These are phyloP conservation scores for Monilinia polystroma DNA, from an alignment of 2,329 filamentous ascomycete genomes.

Conservation along the genomic window DNA sequence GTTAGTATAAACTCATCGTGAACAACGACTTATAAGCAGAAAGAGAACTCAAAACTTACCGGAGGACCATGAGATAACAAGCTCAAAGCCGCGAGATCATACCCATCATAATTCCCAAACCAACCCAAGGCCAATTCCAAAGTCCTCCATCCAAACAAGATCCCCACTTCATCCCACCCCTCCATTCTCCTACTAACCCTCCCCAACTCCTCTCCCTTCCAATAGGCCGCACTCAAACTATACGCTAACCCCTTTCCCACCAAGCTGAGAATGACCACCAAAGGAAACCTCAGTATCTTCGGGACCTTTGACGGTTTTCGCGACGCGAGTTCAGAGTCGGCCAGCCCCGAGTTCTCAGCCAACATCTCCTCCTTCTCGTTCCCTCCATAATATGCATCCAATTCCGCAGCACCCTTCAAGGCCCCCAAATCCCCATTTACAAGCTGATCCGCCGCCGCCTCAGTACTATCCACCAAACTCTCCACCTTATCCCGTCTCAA, in stretches of 20 bases:
- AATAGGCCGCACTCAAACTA: constrained; percentile 54
- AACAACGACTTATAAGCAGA: background rate
- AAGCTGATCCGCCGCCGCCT: constrained; percentile 4
- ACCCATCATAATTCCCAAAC: constrained; percentile 71
- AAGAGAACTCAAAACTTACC: constrained; percentile 44
- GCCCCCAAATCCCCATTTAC: background rate
- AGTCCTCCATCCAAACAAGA: constrained; percentile 54
- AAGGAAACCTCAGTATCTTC: constrained; percentile 50
- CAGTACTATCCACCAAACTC: constrained; percentile 1
- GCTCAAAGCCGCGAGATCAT: constrained; percentile 64
- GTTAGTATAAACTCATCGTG: constrained; percentile 9
- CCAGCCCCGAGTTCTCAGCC: background rate
- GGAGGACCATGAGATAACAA: constrained; percentile 73
- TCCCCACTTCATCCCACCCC: constrained; percentile 59
- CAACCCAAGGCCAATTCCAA: constrained; percentile 71
- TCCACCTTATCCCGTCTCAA: constrained; percentile 12
- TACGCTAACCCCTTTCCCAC: constrained; percentile 64
- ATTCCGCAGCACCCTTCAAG: background rate
- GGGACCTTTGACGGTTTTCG: constrained; percentile 43
- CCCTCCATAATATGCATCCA: background rate
- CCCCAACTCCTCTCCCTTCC: constrained; percentile 58
- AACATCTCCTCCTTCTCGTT: background rate
- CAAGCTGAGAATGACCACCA: constrained; percentile 56
- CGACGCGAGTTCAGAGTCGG: background rate
- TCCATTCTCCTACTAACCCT: constrained; percentile 63